Evolutionary conservation across 305 asterid genomes (phyloP), one percentile per base, ranked within the genome.

Genomic region (Solanum aculeatissimum): DNA sequence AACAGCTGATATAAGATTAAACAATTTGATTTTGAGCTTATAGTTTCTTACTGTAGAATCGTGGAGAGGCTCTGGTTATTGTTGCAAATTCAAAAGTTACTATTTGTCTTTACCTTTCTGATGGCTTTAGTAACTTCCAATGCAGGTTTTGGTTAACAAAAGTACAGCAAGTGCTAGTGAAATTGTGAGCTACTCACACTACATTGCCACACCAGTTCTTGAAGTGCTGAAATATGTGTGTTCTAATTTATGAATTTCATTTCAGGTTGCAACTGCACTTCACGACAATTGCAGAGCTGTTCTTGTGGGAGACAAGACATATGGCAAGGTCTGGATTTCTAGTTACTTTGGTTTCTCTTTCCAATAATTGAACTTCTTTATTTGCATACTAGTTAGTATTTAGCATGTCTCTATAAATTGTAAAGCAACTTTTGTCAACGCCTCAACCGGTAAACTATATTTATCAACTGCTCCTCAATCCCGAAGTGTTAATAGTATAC

Each of bases 131-230:
- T 55, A 82, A 71, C 86, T 86, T 43, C 55, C 77, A 19, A 80
- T 93, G 93, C 97, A 97, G 99, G 96, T 97, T 85, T 89, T 97
- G 94, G 99, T 97, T 92, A 97, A 97, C 86, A 93, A 87, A 87
- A 97, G 92, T 89, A 95, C 99, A 69, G 99, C 99, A 18, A 97
- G 99, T 88, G 98, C 99, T 54, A 97, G 99, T 88, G 99, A 97
- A 95, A 97, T 97, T 85, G 99, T 97, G 90, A 97, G 99, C 86
- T 85, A 65, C 86, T 89, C 83, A 86, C 68, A 84, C 65, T 74
- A 88, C 47, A 55, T 62, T 47, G 55, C 74, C 14, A 21, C 62
- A 78, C 63, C 4, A 18, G 82, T 78, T 78, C 66, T 53, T 78
- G 66, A 78, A 78, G 47, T 38, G 58, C 42, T 78, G 45, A 70